These are phyloP conservation scores for Naegleria gruberi DNA, from an alignment of 208 protist genomes.

Conservation along the genomic window DNA sequence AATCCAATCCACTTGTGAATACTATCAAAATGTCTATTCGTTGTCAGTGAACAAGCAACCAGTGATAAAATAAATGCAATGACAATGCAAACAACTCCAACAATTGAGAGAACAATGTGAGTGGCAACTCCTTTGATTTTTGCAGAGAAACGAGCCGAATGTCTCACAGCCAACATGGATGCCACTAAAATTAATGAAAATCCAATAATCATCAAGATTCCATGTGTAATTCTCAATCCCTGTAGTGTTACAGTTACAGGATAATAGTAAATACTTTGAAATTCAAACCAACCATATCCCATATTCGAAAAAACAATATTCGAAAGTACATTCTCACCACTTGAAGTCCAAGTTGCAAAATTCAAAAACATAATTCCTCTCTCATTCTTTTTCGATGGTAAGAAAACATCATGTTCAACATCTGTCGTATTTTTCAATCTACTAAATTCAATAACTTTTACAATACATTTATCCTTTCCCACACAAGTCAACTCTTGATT, in stretches of 20 bases:
- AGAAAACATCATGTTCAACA: background rate
- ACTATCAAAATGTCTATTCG: background rate
- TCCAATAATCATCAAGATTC: background rate
- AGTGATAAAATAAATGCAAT: background rate
- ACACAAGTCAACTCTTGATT: too few species aligned
- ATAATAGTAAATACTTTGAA: background rate
- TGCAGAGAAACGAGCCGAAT: background rate
- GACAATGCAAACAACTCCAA: background rate
- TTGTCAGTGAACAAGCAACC: background rate
- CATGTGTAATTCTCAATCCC: background rate
- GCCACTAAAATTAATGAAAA: background rate
- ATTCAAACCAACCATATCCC: background rate
- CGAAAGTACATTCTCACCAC: background rate
- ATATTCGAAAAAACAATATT: background rate
- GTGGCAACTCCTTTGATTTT: background rate
- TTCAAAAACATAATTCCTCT: background rate
- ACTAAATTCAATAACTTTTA: background rate
- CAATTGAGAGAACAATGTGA: background rate
- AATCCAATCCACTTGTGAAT: background rate
- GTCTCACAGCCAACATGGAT: background rate
- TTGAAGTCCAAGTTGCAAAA: background rate
- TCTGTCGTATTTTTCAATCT: background rate
- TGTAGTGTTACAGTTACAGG: background rate
- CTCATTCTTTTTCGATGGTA: background rate
- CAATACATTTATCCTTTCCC: background rate